Conservation (phyloP, 495 filamentous ascomycete species). For the Talaromyces wortmannii region DNA sequence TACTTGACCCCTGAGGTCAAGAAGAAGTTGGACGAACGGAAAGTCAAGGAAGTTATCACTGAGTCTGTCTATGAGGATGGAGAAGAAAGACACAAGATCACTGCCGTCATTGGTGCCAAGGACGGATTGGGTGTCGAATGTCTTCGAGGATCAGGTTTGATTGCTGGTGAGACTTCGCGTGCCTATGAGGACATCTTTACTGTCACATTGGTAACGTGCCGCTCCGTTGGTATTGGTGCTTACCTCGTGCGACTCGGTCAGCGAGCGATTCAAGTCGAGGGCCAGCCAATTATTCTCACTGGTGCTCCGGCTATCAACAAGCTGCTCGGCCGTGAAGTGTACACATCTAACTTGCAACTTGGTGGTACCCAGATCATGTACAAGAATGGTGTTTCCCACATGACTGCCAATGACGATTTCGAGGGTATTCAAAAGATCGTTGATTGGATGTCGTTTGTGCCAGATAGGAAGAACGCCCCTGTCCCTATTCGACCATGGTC, state of each 20-base stretch:
- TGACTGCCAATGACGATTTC: conserved; percentile 97
- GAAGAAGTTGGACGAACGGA: conserved; percentile 79
- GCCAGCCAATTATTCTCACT: conserved; percentile 97
- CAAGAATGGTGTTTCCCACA: conserved; percentile 97
- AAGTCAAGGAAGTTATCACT: conserved; percentile 77
- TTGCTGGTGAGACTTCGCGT: conserved; percentile 93
- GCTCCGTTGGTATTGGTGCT: conserved; percentile 96
- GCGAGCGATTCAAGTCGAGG: conserved; percentile 97
- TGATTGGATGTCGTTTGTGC: conserved; percentile 94
- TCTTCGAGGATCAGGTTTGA: conserved; percentile 92
- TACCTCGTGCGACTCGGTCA: conserved; percentile 97
- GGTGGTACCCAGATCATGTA: conserved; percentile 99
- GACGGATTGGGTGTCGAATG: conserved; percentile 98
- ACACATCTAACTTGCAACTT: conserved; percentile 97
- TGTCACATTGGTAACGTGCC: conserved; percentile 93
- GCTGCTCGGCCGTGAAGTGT: conserved; percentile 93
- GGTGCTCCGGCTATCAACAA: conserved; percentile 98
- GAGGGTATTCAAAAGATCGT: conserved; percentile 97
- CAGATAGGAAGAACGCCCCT: conserved; percentile 84
- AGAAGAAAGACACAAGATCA: conserved; percentile 89
- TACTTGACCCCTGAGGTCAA: conserved; percentile 86
- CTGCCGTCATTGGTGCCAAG: conserved; percentile 87
- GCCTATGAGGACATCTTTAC: conserved; percentile 99
- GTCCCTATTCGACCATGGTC: conserved; percentile 77
- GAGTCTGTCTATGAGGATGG: conserved; percentile 80